These are phyloP conservation scores for Notholithocarpus densiflorus DNA, from an alignment of 306 rosid species.

Conservation along the genomic window DNA sequence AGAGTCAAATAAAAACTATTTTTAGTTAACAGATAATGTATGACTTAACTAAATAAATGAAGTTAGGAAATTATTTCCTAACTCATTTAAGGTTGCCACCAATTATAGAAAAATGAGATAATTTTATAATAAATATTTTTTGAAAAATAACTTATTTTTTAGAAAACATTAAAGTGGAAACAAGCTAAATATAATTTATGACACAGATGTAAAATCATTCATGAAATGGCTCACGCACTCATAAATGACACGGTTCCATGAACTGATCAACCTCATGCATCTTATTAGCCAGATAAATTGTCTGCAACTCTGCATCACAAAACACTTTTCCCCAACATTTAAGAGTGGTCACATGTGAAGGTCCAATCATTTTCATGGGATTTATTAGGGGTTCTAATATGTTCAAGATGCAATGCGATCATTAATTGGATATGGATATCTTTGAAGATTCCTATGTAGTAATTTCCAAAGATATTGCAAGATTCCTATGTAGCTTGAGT, in stretches of 20 bases:
- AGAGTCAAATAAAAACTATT: rapidly evolving
- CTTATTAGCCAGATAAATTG: not conserved
- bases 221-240: no score
- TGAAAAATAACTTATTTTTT: no score
- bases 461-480: not conserved
- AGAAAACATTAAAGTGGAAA: rapidly evolving
- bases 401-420: not conserved
- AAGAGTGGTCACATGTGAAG: not conserved
- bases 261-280: not conserved
- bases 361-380: not conserved
- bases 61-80: no score
- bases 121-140: no score
- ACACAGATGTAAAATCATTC: no score
- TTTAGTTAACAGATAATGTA: no score
- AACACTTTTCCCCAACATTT: not conserved
- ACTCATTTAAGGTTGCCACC: rapidly evolving
- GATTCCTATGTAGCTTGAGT: not conserved
- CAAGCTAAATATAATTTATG: no score
- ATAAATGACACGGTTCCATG: no score
- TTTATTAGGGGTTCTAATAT: not conserved
- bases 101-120: no score
- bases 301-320: not conserved
- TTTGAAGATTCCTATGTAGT: not conserved
- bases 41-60: no score
- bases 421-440: not conserved